Percentiles rank a stretch among this genome's conserved stretches.
These are phyloP conservation scores for Rhytidiadelphus loreus DNA, from an alignment of 225 moss, liverwort and hornwort genomes.

Conservation along the genomic window DNA sequence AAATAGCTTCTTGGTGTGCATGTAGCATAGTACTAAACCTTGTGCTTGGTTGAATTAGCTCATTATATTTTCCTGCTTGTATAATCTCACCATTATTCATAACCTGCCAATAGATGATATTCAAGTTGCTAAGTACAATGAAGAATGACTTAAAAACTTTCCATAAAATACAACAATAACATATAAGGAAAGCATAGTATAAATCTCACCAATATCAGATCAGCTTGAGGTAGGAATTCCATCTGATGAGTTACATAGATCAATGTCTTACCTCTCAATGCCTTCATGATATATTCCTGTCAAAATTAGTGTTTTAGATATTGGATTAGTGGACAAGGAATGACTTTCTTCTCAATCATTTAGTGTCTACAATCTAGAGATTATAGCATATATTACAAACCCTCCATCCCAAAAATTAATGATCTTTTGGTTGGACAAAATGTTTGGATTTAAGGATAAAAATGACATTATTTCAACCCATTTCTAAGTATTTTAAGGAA, in stretches of 20 bases:
- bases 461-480: background rate
- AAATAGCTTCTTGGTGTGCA: slow-evolving; percentile 50
- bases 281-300: slow-evolving; percentile 45
- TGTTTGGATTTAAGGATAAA: background rate
- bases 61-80: slow-evolving; percentile 45
- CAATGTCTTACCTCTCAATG: slow-evolving; percentile 40
- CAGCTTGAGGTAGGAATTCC: slow-evolving; percentile 58
- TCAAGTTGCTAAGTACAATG: background rate
- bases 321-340: background rate
- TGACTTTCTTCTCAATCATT: background rate
- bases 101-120: slow-evolving; percentile 20
- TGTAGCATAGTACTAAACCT: slow-evolving; percentile 36
- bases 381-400: background rate
- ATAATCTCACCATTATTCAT: slow-evolving; percentile 41
- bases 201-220: slow-evolving; percentile 44
- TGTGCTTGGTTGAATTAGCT: slow-evolving; percentile 38
- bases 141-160: background rate
- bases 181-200: background rate
- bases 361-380: background rate
- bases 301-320: too few species aligned
- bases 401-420: background rate
- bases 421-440: background rate
- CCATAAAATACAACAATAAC: background rate
- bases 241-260: slow-evolving; percentile 62
- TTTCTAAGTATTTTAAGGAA: background rate